Conservation (phyloP, 371 early-diverging fungal genomes). For the Lichtheimia hyalospora region DNA sequence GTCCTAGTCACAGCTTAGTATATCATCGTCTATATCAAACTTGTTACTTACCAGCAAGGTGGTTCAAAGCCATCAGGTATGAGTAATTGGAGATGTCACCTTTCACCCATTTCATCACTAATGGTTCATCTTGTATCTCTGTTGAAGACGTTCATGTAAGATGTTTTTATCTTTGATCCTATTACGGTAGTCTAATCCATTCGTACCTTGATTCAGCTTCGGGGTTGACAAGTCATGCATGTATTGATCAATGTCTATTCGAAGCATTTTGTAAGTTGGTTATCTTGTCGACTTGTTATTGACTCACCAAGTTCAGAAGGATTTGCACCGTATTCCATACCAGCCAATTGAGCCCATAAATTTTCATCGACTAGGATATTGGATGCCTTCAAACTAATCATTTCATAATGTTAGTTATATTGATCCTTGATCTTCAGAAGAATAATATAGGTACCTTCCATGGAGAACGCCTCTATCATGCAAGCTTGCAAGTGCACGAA, state of each 20-base stretch:
- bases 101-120: constrained; percentile 69
- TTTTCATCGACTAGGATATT: constrained; percentile 69
- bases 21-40: too few relatives aligned
- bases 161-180: background rate
- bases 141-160: background rate
- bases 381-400: constrained; percentile 47
- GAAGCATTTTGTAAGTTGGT: background rate
- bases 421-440: background rate
- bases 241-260: constrained; percentile 24
- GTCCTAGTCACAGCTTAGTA: constrained; percentile 27
- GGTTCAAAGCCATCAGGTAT: constrained; percentile 83
- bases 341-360: constrained; percentile 61
- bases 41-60: constrained; percentile 58
- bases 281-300: background rate
- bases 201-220: constrained; percentile 26
- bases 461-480: constrained; percentile 60
- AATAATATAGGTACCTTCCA: constrained; percentile 34
- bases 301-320: constrained; percentile 26
- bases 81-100: constrained; percentile 81
- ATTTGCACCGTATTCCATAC: constrained; percentile 41
- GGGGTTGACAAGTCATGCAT: constrained; percentile 17
- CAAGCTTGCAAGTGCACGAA: constrained; percentile 52
- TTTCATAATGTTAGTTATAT: background rate
- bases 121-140: constrained; percentile 57
- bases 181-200: background rate